Base-by-base conservation (phyloP, 2,329 filamentous ascomycete genomes). In the Ceratocystis colombiana region DNA sequence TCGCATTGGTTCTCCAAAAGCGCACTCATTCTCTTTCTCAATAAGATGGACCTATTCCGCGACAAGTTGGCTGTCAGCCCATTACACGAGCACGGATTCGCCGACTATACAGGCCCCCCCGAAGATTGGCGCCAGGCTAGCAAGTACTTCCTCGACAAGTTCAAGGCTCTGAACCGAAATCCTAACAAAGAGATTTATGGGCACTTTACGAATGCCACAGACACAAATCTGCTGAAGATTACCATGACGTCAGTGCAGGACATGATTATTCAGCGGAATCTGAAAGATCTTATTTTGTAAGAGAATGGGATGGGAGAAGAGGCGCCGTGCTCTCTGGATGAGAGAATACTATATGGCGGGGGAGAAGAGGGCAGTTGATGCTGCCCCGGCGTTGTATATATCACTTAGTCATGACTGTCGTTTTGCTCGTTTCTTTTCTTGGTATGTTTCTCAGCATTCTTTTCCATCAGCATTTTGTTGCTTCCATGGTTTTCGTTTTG, bases 221-320 rank as follows among this genome's bases (percentile, higher is more conserved):
- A 84, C 71, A 85, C 89, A 44, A 90, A 90, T 73, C 77, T 93
- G 69, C 80, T 93, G 70, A 92, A 91, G 77, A 90, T 90, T 70
- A 93, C 89, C 48, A 93, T 93, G 89, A 82, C 84, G 69, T 90
- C 88, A 10, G 89, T 93, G 66, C 88, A 93, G 76, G 89, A 93
- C 74, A 93, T 90, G 86, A 89, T 91, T 72, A 90, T 91, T 72
- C 88, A 91, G 76, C 87, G 87, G 74, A 91, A 91, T 74, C 80
- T 92, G 66, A 89, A 90, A 77, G 87, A 88, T 76, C 79, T 91
- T 72, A 89, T 92, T 72, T 78, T 89, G 76, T 89, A 77, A 57
- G 28, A 2, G 10, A 20, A 57, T 2, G 25, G 22, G 17, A 33
- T 25, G 6, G 10, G 53, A 33, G 28, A 30, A 22, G 25, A 30